Conservation (phyloP, 1,139 yeast species). For the Sugiyamaella neomexicana region DNA sequence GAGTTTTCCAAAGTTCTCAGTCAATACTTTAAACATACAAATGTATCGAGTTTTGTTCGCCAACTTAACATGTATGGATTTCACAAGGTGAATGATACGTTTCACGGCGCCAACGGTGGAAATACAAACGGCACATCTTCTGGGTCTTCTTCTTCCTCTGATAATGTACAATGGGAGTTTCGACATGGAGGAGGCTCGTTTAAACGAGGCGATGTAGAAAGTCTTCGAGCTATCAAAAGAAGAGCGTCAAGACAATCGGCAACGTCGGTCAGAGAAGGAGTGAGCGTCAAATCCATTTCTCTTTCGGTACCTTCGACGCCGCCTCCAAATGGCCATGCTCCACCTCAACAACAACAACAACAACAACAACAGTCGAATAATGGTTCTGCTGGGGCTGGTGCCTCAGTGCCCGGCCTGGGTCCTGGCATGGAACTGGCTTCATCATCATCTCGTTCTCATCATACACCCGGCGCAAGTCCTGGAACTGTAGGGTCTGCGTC, state of each 20-base stretch:
- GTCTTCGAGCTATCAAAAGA: constrained; percentile 66
- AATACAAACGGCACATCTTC: too few relatives aligned
- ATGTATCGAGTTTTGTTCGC: constrained; percentile 91
- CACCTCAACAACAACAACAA: constrained; percentile 12
- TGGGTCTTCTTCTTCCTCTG: constrained; percentile 31
- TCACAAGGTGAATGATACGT: constrained; percentile 67
- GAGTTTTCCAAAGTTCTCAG: constrained; percentile 64
- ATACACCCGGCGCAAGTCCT: constrained; percentile 11
- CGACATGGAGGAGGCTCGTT: constrained; percentile 80
- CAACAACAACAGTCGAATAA: constrained; percentile 11
- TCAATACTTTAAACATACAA: constrained; percentile 89
- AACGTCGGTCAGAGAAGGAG: constrained; percentile 33
- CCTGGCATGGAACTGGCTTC: constrained; percentile 10
- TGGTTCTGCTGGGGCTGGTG: neutral
- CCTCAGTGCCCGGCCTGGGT: neutral
- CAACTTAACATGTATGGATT: constrained; percentile 98
- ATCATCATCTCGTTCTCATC: constrained; percentile 4
- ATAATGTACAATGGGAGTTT: constrained; percentile 71
- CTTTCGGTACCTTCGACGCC: constrained; percentile 35
- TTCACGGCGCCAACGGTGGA: constrained; percentile 27
- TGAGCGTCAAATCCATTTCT: constrained; percentile 35
- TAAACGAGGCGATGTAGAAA: constrained; percentile 69
- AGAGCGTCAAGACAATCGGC: constrained; percentile 48
- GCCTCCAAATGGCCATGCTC: constrained; percentile 21
- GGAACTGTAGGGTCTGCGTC: neutral